These are phyloP conservation scores for Carex parvula DNA, from an alignment of 176 grass and related monocot species.

Conservation along the genomic window DNA sequence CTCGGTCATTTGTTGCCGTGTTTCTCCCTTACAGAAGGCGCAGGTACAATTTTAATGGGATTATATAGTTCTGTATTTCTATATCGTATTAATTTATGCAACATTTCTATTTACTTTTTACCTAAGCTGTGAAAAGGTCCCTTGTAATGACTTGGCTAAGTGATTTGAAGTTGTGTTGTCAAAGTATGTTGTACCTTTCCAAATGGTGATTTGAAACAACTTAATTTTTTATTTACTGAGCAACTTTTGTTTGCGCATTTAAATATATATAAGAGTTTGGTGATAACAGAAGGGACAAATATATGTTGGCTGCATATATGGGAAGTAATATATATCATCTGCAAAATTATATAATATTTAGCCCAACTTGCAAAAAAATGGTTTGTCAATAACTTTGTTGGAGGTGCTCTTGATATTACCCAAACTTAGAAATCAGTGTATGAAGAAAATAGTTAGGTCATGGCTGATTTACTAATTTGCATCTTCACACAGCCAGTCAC, in stretches of 20 bases:
- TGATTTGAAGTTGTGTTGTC: neutral
- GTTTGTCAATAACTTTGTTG: neutral
- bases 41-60: slow-evolving; percentile 47
- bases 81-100: neutral
- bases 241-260: neutral
- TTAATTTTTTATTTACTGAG: neutral
- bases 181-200: neutral
- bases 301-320: neutral
- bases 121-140: neutral
- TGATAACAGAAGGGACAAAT: neutral
- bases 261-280: neutral
- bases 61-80: neutral
- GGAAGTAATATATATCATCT: neutral
- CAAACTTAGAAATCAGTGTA: neutral
- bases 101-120: neutral
- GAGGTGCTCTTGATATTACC: neutral
- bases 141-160: neutral
- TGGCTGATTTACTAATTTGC: neutral
- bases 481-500: neutral
- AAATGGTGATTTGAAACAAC: neutral
- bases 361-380: neutral
- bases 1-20: slow-evolving; percentile 96
- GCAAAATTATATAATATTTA: neutral
- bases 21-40: slow-evolving; percentile 98
- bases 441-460: neutral